Evolutionary conservation across 2,329 filamentous ascomycete species (phyloP).

Genomic region (Fusarium sp.): DNA sequence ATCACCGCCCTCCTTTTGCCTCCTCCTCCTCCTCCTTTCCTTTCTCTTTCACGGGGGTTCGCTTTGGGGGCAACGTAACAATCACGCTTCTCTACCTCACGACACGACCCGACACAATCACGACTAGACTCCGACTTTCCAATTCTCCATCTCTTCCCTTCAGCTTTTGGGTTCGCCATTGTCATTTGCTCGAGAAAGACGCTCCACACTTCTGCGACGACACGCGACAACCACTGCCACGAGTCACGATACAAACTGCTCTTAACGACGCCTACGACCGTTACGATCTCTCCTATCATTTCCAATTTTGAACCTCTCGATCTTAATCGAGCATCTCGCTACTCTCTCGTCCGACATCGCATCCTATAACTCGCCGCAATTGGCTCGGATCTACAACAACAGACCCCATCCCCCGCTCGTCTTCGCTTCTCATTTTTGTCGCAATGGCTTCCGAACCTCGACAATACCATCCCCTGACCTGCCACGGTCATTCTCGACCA

Average conservation of each 20-base stretch:
- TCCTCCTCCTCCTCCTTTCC: constrained; percentile 17
- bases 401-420: neutral
- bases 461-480: constrained; percentile 87
- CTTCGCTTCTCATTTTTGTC: constrained; percentile 9
- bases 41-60: constrained; percentile 30
- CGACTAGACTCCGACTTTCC: constrained; percentile 14
- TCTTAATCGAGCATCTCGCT: neutral
- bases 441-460: constrained; percentile 54
- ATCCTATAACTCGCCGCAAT: constrained; percentile 2
- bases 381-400: neutral
- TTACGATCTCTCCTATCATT: constrained; percentile 41
- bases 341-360: constrained; percentile 9
- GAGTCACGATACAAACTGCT: constrained; percentile 33
- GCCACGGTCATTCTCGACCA: constrained; percentile 92
- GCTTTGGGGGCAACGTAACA: constrained; percentile 31
- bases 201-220: constrained; percentile 40
- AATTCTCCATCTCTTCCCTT: constrained; percentile 17
- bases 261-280: constrained; percentile 45
- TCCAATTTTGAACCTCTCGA: constrained; percentile 9
- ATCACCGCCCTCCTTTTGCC: constrained; percentile 34
- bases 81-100: constrained; percentile 31
- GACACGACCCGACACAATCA: constrained; percentile 25
- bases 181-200: constrained; percentile 20
- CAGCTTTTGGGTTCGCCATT: constrained; percentile 15
- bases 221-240: constrained; percentile 35